Evolutionary conservation across 306 rosid species (phyloP).

Genomic region (Glycine latifolia): DNA sequence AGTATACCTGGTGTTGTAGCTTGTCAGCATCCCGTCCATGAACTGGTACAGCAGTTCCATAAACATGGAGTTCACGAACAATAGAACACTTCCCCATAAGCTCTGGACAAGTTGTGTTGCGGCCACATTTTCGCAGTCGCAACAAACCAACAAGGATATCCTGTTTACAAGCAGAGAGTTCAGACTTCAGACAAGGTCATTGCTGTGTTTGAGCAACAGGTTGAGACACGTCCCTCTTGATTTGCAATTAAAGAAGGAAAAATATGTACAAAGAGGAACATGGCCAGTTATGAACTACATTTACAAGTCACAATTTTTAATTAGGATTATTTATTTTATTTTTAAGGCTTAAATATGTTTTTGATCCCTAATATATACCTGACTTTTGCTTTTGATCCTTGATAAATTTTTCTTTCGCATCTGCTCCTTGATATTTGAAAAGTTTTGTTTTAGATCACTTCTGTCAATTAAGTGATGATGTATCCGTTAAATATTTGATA

Average conservation of each 20-base stretch:
- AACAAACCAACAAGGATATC: constrained; percentile 95
- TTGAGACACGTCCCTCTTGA: constrained; percentile 30
- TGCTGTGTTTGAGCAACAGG: background rate
- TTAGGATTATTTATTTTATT: background rate
- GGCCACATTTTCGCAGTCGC: constrained; percentile 86
- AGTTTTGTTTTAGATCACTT: no score
- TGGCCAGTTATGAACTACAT: constrained; percentile 2
- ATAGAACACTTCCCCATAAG: constrained; percentile 87
- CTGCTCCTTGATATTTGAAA: no score
- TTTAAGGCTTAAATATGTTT: background rate
- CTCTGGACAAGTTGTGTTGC: constrained; percentile 84
- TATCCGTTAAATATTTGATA: no score
- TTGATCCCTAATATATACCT: no score
- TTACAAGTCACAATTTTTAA: constrained; percentile 25
- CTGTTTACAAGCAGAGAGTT: constrained; percentile 49
- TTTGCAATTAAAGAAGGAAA: background rate
- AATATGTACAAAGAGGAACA: background rate
- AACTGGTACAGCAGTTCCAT: constrained; percentile 99
- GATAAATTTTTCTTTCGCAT: no score
- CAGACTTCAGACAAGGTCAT: constrained; percentile 29
- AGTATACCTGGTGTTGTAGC: constrained; percentile 90
- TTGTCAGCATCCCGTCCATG: constrained; percentile 95
- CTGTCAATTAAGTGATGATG: no score
- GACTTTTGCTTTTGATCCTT: no score
- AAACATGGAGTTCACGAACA: constrained; percentile 96